A percentile compares a stretch with the other conserved stretches of the same genome.
Evolutionary conservation across 1,139 yeast species (phyloP).

Genomic region (Trichomonascaceae sp.): DNA sequence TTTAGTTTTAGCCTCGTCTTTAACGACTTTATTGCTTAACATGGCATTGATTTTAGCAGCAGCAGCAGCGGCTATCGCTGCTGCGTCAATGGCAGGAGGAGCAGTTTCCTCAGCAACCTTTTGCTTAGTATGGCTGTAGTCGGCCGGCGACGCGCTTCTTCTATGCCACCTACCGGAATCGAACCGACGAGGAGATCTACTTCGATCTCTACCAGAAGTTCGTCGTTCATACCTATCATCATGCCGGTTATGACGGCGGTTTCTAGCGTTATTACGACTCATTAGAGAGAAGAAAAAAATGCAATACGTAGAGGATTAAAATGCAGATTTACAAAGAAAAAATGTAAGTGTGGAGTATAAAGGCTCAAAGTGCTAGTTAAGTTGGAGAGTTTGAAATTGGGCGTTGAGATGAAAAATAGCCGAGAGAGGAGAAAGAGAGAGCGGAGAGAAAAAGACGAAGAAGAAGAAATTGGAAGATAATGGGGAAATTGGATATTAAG

Average conservation of each 20-base stretch:
- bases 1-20: slow-evolving; percentile 1
- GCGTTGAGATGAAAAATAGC: too few relatives aligned
- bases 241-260: background rate
- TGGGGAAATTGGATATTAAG: too few relatives aligned
- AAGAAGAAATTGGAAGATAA: too few relatives aligned
- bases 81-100: slow-evolving; percentile 21
- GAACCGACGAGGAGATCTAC: background rate
- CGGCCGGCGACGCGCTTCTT: background rate
- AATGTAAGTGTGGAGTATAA: too few relatives aligned
- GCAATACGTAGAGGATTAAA: background rate
- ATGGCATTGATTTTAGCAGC: slow-evolving; percentile 34
- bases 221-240: background rate
- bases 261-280: background rate
- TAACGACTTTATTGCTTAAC: slow-evolving; percentile 13
- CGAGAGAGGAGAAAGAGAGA: too few relatives aligned
- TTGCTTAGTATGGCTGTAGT: background rate
- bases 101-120: background rate
- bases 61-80: slow-evolving; percentile 30
- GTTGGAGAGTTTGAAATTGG: too few relatives aligned
- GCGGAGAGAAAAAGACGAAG: too few relatives aligned
- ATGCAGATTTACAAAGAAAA: background rate
- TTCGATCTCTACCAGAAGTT: background rate
- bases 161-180: background rate
- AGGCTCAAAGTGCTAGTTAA: too few relatives aligned
- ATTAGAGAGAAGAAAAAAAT: background rate